Percentiles rank a stretch among this genome's conserved stretches.
Conservation (phyloP, 257 asterid genomes). For the Przewalskia tangutica region DNA sequence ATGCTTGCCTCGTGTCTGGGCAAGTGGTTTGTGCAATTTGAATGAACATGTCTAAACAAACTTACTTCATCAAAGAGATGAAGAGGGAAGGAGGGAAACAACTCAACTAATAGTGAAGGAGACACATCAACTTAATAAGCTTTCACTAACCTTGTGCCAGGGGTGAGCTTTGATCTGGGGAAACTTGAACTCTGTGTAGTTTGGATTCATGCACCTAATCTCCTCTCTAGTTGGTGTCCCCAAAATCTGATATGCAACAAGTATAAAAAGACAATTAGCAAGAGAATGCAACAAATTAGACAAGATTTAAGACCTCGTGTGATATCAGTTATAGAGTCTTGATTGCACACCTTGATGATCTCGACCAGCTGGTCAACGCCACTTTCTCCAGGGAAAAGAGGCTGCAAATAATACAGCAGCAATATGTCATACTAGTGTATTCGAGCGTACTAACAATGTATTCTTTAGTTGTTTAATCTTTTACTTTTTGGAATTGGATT, state of each 20-base stretch:
- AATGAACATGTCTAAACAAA: background rate
- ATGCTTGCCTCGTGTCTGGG: no score
- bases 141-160: constrained; percentile 76
- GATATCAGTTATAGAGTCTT: background rate
- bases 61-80: background rate
- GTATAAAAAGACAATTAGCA: background rate
- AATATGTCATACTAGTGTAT: background rate
- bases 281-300: background rate
- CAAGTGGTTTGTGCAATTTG: no score
- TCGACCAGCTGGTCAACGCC: constrained; percentile 88
- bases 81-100: background rate
- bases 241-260: constrained; percentile 33
- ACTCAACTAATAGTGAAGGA: background rate
- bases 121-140: background rate
- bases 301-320: background rate
- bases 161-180: constrained; percentile 93
- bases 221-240: constrained; percentile 96
- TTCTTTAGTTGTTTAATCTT: background rate
- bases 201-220: constrained; percentile 91
- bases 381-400: constrained; percentile 92
- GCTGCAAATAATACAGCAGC: constrained; percentile 34
- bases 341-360: constrained; percentile 53
- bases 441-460: background rate
- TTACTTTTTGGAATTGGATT: no score
- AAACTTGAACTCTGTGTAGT: constrained; percentile 74